phyloP scores from a whole-genome alignment of 2,329 filamentous ascomycete genomes.

The Colletotrichum eremochloae region DNA sequence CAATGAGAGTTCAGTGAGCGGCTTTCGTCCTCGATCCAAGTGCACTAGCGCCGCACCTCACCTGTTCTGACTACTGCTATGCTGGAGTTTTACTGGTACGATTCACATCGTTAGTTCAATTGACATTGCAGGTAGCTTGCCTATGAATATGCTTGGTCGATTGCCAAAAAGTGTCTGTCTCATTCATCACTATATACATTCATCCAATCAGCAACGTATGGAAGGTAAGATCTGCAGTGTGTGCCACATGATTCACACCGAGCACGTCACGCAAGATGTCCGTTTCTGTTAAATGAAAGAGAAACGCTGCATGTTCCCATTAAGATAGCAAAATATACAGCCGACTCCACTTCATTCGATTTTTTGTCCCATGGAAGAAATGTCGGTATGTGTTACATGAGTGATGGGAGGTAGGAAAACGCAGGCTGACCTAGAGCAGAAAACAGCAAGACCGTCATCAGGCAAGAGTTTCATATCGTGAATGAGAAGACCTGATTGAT shows the following conservation, averaged over 20 bases:
- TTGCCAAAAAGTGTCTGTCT: not conserved
- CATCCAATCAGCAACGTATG: not conserved
- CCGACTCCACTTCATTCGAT: not conserved
- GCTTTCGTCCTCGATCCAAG: not conserved
- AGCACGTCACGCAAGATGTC: not conserved
- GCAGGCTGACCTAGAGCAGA: not conserved
- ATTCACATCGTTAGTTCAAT: constrained; percentile 14
- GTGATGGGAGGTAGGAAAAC: not conserved
- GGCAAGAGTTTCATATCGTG: constrained; percentile 50
- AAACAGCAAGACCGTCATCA: not conserved
- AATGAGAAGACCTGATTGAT: constrained; percentile 58
- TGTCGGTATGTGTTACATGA: not conserved
- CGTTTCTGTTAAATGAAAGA: not conserved
- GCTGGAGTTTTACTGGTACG: not conserved
- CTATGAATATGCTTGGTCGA: not conserved
- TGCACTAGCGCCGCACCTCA: not conserved
- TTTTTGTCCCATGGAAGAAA: not conserved
- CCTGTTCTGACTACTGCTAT: not conserved
- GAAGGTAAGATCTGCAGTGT: not conserved
- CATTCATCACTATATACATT: not conserved
- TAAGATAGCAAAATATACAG: not conserved
- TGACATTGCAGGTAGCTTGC: not conserved
- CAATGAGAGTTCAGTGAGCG: constrained; percentile 8
- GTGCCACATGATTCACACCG: not conserved
- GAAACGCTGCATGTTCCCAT: not conserved